Conservation (phyloP, 2,329 filamentous ascomycete species). For the Rhynchosporium secalis region DNA sequence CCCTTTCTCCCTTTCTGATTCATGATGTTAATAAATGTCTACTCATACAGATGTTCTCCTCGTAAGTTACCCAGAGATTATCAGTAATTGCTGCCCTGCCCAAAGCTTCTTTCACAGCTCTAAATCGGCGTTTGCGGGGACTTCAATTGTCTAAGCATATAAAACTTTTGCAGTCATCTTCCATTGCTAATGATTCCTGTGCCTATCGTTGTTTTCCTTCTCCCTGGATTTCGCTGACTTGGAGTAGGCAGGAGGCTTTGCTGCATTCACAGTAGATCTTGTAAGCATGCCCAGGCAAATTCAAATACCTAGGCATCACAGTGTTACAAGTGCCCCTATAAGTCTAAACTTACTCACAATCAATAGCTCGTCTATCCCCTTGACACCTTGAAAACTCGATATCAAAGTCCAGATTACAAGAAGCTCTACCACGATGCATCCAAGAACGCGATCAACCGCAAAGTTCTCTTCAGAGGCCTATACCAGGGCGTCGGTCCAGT, state of each 20-base stretch:
- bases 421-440: conserved; percentile 61
- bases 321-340: not conserved
- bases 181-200: not conserved
- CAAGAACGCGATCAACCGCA: conserved; percentile 54
- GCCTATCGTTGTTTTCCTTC: not conserved
- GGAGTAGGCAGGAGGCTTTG: conserved; percentile 74
- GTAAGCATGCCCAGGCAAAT: not conserved
- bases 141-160: not conserved
- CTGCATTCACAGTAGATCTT: conserved; percentile 61
- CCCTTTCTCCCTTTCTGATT: not conserved
- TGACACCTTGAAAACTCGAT: conserved; percentile 85
- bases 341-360: not conserved
- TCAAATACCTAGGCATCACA: not conserved
- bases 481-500: conserved; percentile 89
- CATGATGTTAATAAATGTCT: conserved; percentile 43
- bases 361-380: conserved; percentile 64
- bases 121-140: not conserved
- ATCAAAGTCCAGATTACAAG: conserved; percentile 76
- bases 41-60: conserved; percentile 57
- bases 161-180: not conserved
- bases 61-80: conserved; percentile 43
- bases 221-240: not conserved
- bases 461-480: conserved; percentile 66
- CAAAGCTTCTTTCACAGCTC: not conserved
- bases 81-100: not conserved